Evolutionary conservation across 257 asterid genomes (phyloP), one percentile per base, ranked within the genome.

Genomic region (Solanum verrucosum): DNA sequence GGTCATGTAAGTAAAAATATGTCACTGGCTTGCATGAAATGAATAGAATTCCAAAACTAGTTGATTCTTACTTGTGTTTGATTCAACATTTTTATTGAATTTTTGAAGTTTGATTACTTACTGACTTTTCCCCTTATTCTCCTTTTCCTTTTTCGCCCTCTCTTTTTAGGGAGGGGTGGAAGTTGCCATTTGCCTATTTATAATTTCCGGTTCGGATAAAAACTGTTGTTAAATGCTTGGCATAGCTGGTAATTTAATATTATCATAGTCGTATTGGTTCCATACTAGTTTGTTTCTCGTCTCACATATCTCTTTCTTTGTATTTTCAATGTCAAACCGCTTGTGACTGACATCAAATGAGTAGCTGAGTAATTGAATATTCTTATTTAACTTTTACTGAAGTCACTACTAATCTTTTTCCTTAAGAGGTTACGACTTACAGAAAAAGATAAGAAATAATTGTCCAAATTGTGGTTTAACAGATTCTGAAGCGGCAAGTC

Each of bases 401-500:
- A 82, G 86, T 82, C 70, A 29, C 71, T 31, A 49, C 29, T 82
- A 52, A n/a, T 23, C 27, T 82, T 82, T 82, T 49, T 27, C 20
- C 44, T 25, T 49, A 20, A 46, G 35, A 40, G 23, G 3, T 38
- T 38, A n/a, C 33, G 23, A 21, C 56, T 27, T 82, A 82, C 31
- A 21, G 29, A 49, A 29, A 49, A 82, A 31, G 70, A 82, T 49
- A 9, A 82, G 67, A 46, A 79, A 46, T 82, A 82, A 82, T 49
- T 18, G 16, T 29, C 44, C 44, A 82, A 82, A 29, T 82, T 49
- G 73, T 44, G 87, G 68, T 87, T 46, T 90, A 75, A 74, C 94
- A 95, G 98, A 92, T 86, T 88, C 84, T 84, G 94, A 89, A 87
- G 92, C 89, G 88, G 97, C 89, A 88, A 92, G 87, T 84, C 92